Conservation (phyloP, 257 asterid species). For the Salvia splendens region DNA sequence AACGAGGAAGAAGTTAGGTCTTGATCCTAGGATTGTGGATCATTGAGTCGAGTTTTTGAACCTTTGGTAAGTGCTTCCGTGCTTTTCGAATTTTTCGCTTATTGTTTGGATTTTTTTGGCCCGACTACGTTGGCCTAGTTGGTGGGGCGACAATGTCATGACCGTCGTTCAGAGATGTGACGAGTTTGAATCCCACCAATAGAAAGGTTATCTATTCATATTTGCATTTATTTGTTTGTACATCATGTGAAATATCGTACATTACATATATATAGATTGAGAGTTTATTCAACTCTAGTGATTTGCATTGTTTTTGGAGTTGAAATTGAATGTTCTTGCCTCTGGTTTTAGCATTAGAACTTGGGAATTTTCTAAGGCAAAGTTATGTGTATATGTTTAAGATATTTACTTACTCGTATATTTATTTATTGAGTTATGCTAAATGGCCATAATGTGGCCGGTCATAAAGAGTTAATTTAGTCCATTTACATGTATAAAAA, state of each 20-base stretch:
- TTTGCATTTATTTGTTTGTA: conserved; percentile 8
- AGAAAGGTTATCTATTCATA: neutral
- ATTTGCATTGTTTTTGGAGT: neutral
- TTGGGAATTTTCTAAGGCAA: no score
- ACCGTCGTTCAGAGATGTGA: neutral
- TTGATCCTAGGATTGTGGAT: conserved; percentile 47
- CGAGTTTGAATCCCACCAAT: neutral
- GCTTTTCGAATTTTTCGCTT: neutral
- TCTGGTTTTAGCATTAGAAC: neutral
- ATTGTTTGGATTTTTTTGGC: neutral
- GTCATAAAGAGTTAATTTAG: no score
- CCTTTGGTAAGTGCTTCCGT: neutral
- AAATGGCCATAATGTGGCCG: no score
- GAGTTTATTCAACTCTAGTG: neutral
- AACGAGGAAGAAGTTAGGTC: conserved; percentile 71
- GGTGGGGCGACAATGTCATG: neutral
- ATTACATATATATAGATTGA: no score
- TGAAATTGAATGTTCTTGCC: conserved; percentile 4
- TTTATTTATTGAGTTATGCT: no score
- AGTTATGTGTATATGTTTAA: no score
- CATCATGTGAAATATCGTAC: neutral
- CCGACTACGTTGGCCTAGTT: neutral
- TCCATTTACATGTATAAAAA: no score
- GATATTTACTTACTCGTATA: no score
- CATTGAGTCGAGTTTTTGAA: conserved; percentile 27